phyloP scores from a whole-genome alignment of 805 yeast species.

The Tetrapisispora arboricola region DNA sequence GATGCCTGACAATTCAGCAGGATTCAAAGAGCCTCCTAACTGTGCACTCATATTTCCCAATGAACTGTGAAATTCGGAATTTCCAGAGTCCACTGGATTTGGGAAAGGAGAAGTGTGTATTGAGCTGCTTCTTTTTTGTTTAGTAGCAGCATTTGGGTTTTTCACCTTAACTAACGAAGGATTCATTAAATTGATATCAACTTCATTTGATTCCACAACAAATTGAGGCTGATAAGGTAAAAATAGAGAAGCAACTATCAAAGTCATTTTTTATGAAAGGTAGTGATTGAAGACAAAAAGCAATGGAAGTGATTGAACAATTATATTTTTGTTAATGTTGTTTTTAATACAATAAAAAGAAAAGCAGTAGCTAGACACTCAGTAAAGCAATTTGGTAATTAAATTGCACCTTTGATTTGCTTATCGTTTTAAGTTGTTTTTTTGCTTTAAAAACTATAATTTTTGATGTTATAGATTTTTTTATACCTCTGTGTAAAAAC shows the following conservation, averaged over 20 bases:
- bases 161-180: slow-evolving; percentile 18
- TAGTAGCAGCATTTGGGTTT: slow-evolving; percentile 7
- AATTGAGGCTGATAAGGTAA: slow-evolving; percentile 67
- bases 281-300: background rate
- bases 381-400: no score
- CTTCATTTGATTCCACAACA: slow-evolving; percentile 25
- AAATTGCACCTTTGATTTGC: no score
- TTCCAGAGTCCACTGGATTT: slow-evolving; percentile 7
- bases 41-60: background rate
- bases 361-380: no score
- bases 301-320: no score
- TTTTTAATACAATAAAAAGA: no score
- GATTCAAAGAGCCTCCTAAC: background rate
- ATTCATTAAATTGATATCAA: slow-evolving; percentile 24
- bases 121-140: slow-evolving; percentile 18
- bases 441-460: no score
- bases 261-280: slow-evolving; percentile 39
- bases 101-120: slow-evolving; percentile 17
- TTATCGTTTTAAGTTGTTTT: no score
- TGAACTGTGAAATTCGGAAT: background rate
- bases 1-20: background rate
- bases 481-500: no score
- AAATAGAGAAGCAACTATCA: slow-evolving; percentile 63
- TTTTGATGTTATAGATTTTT: no score
- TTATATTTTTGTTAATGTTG: no score